Base-by-base conservation (phyloP, 2,329 filamentous ascomycete species). In the Colletotrichum abscissum region DNA sequence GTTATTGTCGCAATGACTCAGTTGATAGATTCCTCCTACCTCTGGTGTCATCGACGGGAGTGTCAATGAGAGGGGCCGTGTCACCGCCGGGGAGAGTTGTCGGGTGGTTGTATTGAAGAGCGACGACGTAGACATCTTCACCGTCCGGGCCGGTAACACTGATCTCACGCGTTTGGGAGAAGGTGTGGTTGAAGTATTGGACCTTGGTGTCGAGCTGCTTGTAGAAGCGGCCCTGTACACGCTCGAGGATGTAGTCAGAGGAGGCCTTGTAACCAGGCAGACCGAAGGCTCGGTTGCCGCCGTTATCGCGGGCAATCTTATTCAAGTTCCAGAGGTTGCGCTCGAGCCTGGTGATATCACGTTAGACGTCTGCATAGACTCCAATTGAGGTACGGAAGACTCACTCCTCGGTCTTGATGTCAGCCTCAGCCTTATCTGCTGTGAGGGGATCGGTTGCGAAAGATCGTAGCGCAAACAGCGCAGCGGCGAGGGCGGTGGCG, bases 221-320 rank as follows among this genome's bases (percentile, higher is more conserved):
- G 67, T 78, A 78, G 73, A 86, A 84, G 26, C 82, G 81, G 38
- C 76, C 81, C 72, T 80, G 75, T 14, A 82, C 79, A 14, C 86
- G 86, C 66, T 86, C 85, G 5, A 89, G 82, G 69, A 92, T 81
- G 77, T 88, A 91, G 76, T 92, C 88, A 22, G 88, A 80, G 0
- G 89, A 91, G 1, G 88, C 89, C 63, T 86, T 85, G 83, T 87
- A 92, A 16, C 90, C 90, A 1, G 89, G 88, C 11, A 88, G 81
- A 16, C 90, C 90, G 71, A 90, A 91, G 5, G 90, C 90, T 63
- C 90, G 85, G 79, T 90, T 91, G 19, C 89, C 89, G 52, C 88
- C 88, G 76, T 92, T 88, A 64, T 85, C 82, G 35, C 80, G 81
- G 14, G 85, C 89, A 67, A 91, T 91, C 56, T 84, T 80, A 77